These are phyloP conservation scores for Boechera retrofracta DNA, from an alignment of 345 rosid genomes.

Conservation along the genomic window DNA sequence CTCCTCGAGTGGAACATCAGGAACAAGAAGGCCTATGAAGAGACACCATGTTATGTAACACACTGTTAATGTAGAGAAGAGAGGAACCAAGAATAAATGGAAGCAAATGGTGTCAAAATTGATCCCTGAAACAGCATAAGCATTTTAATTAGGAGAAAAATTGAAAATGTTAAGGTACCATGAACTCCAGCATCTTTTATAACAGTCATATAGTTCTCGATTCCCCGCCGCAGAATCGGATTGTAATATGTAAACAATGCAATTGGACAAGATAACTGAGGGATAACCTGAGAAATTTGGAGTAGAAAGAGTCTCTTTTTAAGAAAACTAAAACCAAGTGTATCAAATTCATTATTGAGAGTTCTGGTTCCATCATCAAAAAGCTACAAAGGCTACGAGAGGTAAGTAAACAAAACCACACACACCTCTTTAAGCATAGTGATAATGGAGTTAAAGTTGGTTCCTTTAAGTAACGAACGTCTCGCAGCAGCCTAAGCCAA, in stretches of 20 bases:
- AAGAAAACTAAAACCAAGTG: background rate
- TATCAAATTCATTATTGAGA: background rate
- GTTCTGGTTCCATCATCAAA: background rate
- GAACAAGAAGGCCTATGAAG: constrained; percentile 80
- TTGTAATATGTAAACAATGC: constrained; percentile 89
- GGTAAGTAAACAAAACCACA: background rate
- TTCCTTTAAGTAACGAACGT: constrained; percentile 76
- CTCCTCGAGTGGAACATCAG: constrained; percentile 97
- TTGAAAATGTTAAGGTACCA: constrained; percentile 49
- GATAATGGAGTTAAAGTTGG: constrained; percentile 67
- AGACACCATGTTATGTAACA: constrained; percentile 7
- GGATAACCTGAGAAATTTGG: constrained; percentile 60
- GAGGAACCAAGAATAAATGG: background rate
- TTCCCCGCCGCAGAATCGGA: constrained; percentile 78
- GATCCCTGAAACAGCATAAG: constrained; percentile 16
- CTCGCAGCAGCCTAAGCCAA: constrained; percentile 83
- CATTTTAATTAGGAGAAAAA: background rate
- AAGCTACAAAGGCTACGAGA: background rate
- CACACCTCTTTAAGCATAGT: constrained; percentile 83
- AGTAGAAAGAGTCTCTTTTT: background rate
- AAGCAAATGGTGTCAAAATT: constrained; percentile 9
- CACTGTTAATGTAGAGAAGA: background rate
- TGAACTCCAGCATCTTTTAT: constrained; percentile 71
- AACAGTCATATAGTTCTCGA: constrained; percentile 69
- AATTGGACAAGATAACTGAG: constrained; percentile 77